phyloP scores from a whole-genome alignment of 2,329 filamentous ascomycete species.

The Cercospora berteroae region DNA sequence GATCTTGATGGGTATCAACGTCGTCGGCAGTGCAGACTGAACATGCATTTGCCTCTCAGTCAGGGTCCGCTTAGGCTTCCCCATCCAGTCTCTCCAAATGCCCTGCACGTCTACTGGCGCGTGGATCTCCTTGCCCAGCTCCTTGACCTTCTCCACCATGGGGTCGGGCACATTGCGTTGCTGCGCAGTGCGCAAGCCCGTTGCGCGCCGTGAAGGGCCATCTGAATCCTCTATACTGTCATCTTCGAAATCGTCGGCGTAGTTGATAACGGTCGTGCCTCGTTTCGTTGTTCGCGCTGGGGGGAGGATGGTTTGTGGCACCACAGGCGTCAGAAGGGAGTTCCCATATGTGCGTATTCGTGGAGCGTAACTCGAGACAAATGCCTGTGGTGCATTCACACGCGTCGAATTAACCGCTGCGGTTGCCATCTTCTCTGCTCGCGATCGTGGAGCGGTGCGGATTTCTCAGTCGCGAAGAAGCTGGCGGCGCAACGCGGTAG shows the following conservation, averaged over 20 bases:
- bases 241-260: conserved; percentile 93
- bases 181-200: conserved; percentile 77
- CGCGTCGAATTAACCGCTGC: conserved; percentile 33
- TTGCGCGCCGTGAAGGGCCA: conserved; percentile 61
- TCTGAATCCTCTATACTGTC: conserved; percentile 75
- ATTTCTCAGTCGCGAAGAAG: conserved; percentile 16
- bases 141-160: conserved; percentile 61
- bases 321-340: conserved; percentile 80
- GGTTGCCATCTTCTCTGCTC: conserved; percentile 19
- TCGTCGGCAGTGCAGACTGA: conserved; percentile 76
- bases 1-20: conserved; percentile 91
- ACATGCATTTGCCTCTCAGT: conserved; percentile 62
- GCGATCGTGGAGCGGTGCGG: not conserved
- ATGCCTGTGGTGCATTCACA: conserved; percentile 71
- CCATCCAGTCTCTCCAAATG: conserved; percentile 95
- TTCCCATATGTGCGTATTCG: conserved; percentile 88
- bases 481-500: conserved; percentile 4
- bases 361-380: conserved; percentile 87
- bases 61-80: conserved; percentile 57
- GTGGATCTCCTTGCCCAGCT: conserved; percentile 77
- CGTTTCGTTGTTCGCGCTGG: conserved; percentile 89
- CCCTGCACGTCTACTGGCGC: conserved; percentile 81
- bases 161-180: conserved; percentile 63
- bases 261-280: conserved; percentile 94
- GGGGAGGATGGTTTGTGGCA: conserved; percentile 66